Percentiles rank a stretch among this genome's conserved stretches.
Conservation (phyloP, 371 early-diverging fungal species). For the Nematocida displodere region DNA sequence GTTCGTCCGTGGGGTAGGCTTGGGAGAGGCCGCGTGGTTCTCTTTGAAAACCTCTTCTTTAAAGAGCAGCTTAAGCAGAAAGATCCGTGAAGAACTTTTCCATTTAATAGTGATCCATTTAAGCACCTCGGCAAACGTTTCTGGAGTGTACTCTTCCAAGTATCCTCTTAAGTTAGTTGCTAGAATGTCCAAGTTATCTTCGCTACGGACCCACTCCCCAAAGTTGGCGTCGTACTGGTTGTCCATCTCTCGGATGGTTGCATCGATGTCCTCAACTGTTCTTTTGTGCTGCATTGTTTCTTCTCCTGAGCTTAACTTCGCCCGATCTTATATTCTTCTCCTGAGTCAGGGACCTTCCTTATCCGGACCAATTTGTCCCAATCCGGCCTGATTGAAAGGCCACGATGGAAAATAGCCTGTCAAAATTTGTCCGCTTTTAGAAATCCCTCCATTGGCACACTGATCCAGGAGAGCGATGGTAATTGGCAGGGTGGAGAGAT, state of each 20-base stretch:
- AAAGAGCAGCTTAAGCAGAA: constrained; percentile 59
- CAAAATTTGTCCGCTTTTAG: too few species aligned
- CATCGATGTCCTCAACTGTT: constrained; percentile 59
- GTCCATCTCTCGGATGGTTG: constrained; percentile 65
- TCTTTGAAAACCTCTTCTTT: neutral
- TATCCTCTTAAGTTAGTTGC: constrained; percentile 63
- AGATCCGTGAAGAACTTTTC: constrained; percentile 64
- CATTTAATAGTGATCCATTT: constrained; percentile 66
- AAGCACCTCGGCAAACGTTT: constrained; percentile 62
- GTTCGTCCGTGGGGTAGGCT: neutral
- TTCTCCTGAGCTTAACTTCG: too few species aligned
- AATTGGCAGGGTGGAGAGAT: too few species aligned
- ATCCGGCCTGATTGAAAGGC: too few species aligned
- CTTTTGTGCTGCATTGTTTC: neutral
- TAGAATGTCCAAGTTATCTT: constrained; percentile 64
- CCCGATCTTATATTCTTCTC: too few species aligned
- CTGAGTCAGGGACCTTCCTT: too few species aligned
- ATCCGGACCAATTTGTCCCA: too few species aligned
- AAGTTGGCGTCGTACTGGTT: constrained; percentile 66
- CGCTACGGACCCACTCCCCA: constrained; percentile 66
- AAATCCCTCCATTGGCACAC: too few species aligned
- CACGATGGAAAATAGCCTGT: too few species aligned
- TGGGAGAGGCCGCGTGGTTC: neutral
- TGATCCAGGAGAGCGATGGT: too few species aligned
- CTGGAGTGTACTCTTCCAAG: constrained; percentile 56